phyloP scores from a whole-genome alignment of 441 rosid species.

The Euphorbia schlechtendalii region DNA sequence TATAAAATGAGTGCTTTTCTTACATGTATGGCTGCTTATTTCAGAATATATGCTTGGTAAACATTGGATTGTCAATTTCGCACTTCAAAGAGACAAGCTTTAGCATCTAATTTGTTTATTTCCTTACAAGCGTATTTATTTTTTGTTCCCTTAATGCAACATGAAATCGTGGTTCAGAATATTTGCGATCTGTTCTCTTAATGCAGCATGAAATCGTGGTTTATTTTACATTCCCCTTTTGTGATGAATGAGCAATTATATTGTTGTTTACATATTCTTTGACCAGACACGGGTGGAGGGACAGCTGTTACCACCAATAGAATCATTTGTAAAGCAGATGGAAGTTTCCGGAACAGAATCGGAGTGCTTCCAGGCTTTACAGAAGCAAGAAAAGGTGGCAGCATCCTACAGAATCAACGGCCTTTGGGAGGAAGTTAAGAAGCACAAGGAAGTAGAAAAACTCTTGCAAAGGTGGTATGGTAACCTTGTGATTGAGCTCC shows the following conservation, averaged over 20 bases:
- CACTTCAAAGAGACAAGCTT: background rate
- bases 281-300: conserved; percentile 66
- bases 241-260: background rate
- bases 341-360: conserved; percentile 84
- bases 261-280: conserved; percentile 12
- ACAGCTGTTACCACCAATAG: conserved; percentile 66
- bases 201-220: too few species aligned
- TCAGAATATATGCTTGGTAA: too few species aligned
- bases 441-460: conserved; percentile 81
- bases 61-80: background rate
- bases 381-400: conserved; percentile 89
- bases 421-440: conserved; percentile 76
- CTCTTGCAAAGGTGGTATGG: conserved; percentile 72
- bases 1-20: background rate
- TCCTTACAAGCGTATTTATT: background rate
- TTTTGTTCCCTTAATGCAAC: background rate
- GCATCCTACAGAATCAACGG: conserved; percentile 74
- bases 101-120: background rate
- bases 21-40: background rate
- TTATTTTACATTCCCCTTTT: too few species aligned
- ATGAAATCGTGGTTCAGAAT: too few species aligned
- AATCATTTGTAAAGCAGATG: conserved; percentile 69
- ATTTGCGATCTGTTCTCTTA: too few species aligned
- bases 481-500: conserved; percentile 47
- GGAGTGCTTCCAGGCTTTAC: conserved; percentile 81